Conservation (phyloP, 768 basidiomycete species). For the Lentinus brumalis region DNA sequence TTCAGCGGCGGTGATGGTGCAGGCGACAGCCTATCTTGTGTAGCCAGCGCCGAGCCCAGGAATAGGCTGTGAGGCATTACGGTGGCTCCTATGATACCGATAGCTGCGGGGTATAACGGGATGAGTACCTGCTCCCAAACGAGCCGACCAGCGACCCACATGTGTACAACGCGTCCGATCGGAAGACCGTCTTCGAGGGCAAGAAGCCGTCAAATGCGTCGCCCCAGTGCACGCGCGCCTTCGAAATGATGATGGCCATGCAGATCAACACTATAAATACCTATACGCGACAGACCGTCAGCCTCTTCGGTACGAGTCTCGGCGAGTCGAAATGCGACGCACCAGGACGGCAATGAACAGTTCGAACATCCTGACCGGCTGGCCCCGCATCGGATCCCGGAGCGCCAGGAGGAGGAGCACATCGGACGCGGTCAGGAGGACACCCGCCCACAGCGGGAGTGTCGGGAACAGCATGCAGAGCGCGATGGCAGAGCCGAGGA, state of each 20-base stretch:
- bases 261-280: slow-evolving; percentile 64
- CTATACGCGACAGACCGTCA: slow-evolving; percentile 6
- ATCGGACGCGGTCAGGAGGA: slow-evolving; percentile 50
- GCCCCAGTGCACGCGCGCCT: slow-evolving; percentile 70
- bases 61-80: slow-evolving; percentile 95
- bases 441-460: slow-evolving; percentile 50
- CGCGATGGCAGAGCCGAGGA: slow-evolving; percentile 62
- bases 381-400: slow-evolving; percentile 66
- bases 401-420: slow-evolving; percentile 64
- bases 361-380: slow-evolving; percentile 72
- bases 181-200: slow-evolving; percentile 66
- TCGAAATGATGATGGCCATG: slow-evolving; percentile 76
- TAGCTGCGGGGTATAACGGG: slow-evolving; percentile 40
- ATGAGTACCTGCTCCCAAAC: slow-evolving; percentile 11
- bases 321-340: slow-evolving; percentile 23
- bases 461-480: slow-evolving; percentile 52
- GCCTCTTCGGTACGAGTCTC: slow-evolving; percentile 4
- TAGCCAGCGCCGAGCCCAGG: slow-evolving; percentile 83
- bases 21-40: slow-evolving; percentile 68
- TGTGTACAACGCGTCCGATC: slow-evolving; percentile 60
- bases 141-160: slow-evolving; percentile 47
- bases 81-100: slow-evolving; percentile 80
- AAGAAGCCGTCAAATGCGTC: slow-evolving; percentile 75
- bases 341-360: slow-evolving; percentile 64
- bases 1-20: slow-evolving; percentile 2